Conservation (phyloP, 2,329 filamentous ascomycete genomes). For the Clonostachys chloroleuca region DNA sequence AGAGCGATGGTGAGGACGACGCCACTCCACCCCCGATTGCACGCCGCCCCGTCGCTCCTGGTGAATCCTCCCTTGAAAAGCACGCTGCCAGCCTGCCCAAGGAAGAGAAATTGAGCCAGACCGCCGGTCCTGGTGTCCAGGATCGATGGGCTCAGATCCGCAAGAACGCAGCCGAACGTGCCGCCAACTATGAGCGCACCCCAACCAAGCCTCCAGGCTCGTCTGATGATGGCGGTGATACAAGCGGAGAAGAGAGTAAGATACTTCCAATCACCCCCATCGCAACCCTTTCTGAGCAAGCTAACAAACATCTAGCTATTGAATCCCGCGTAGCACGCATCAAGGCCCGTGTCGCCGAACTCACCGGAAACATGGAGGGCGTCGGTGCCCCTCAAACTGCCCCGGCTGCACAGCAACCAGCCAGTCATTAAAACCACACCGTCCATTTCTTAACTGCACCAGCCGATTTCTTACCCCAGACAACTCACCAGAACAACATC, state of each 20-base stretch:
- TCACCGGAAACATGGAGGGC: slow-evolving; percentile 80
- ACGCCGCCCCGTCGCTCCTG: slow-evolving; percentile 22
- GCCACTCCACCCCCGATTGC: slow-evolving; percentile 44
- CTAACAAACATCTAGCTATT: slow-evolving; percentile 60
- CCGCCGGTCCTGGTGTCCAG: slow-evolving; percentile 32
- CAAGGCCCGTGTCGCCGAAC: slow-evolving; percentile 91
- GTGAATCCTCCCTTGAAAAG: slow-evolving; percentile 2
- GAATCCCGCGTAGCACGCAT: slow-evolving; percentile 95
- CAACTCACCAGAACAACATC: too few species aligned
- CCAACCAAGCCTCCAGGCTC: slow-evolving; percentile 51
- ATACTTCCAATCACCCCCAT: background rate
- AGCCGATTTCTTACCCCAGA: too few species aligned
- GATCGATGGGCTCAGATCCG: slow-evolving; percentile 96
- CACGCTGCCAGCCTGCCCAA: slow-evolving; percentile 30
- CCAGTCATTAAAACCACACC: too few species aligned
- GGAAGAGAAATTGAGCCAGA: slow-evolving; percentile 25
- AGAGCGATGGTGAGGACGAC: slow-evolving; percentile 43
- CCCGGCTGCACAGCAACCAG: too few species aligned
- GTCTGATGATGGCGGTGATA: slow-evolving; percentile 5
- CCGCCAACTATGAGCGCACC: slow-evolving; percentile 27
- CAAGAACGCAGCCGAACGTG: slow-evolving; percentile 86
- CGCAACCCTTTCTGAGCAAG: background rate
- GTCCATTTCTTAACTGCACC: too few species aligned
- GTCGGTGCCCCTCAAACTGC: slow-evolving; percentile 22
- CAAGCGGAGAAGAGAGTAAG: slow-evolving; percentile 24